Percentiles rank a stretch among this genome's conserved stretches.
Evolutionary conservation across 306 rosid species (phyloP).

Genomic region (Echinosophora koreensis): DNA sequence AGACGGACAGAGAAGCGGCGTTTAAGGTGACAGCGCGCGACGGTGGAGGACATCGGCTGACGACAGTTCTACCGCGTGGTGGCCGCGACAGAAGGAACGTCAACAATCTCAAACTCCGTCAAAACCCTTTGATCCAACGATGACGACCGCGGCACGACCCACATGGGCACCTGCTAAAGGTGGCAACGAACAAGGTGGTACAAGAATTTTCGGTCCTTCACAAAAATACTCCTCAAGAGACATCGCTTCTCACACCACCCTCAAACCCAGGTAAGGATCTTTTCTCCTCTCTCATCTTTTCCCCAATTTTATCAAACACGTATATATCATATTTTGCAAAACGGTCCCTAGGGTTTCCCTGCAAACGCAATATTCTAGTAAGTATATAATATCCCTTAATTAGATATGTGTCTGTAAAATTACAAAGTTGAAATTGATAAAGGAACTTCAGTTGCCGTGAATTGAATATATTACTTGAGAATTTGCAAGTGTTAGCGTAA

Average conservation of each 20-base stretch:
- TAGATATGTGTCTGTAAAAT: no score
- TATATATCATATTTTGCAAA: not conserved
- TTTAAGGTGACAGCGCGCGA: no score
- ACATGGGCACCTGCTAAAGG: constrained; percentile 99
- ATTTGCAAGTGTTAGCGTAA: no score
- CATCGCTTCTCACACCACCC: constrained; percentile 83
- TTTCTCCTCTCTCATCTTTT: not conserved
- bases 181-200: constrained; percentile 96
- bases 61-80: no score
- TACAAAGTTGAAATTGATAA: no score
- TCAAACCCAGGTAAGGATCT: constrained; percentile 75
- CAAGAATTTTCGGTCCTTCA: constrained; percentile 94
- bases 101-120: no score
- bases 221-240: constrained; percentile 95
- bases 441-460: no score
- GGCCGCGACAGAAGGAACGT: no score
- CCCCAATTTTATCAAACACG: not conserved
- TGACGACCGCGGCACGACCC: constrained; percentile 98
- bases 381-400: no score
- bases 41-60: no score
- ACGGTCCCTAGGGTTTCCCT: not conserved
- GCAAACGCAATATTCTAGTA: not conserved
- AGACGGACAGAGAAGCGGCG: no score
- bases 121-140: constrained; percentile 29
- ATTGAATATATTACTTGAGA: no score